Evolutionary conservation across 1,284 basidiomycete species (phyloP).

Genomic region (Ganoderma lingzhi): DNA sequence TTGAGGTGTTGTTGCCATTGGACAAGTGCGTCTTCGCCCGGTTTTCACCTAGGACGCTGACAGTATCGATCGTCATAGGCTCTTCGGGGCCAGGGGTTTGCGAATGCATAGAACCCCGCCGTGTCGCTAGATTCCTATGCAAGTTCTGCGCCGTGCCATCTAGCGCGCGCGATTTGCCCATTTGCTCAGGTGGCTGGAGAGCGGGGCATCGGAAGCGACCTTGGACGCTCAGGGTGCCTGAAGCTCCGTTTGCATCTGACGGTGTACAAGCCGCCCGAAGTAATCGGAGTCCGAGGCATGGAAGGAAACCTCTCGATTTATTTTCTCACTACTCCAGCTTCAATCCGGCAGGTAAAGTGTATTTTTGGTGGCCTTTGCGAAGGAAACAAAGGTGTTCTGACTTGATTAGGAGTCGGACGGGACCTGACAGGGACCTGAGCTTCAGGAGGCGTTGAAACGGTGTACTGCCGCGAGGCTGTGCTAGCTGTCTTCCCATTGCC

Average conservation of each 20-base stretch:
- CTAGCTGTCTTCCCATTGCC: background rate
- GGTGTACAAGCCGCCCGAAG: background rate
- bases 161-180: background rate
- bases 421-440: too few species aligned
- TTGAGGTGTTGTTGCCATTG: conserved; percentile 2
- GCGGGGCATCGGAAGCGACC: background rate
- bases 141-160: background rate
- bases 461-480: background rate
- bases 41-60: background rate
- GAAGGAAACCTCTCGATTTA: background rate
- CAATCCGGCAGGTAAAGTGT: background rate
- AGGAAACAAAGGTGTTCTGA: too few species aligned
- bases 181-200: background rate
- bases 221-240: background rate
- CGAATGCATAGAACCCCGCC: background rate
- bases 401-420: too few species aligned
- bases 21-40: background rate
- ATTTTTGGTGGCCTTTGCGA: background rate
- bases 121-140: background rate
- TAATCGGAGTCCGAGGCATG: background rate
- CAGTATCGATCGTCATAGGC: background rate
- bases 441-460: too few species aligned
- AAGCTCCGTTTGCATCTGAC: background rate
- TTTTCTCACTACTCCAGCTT: background rate
- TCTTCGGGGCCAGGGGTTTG: background rate